phyloP scores from a whole-genome alignment of 192 early-diverging fungal species.

The Spinellus fusiger region DNA sequence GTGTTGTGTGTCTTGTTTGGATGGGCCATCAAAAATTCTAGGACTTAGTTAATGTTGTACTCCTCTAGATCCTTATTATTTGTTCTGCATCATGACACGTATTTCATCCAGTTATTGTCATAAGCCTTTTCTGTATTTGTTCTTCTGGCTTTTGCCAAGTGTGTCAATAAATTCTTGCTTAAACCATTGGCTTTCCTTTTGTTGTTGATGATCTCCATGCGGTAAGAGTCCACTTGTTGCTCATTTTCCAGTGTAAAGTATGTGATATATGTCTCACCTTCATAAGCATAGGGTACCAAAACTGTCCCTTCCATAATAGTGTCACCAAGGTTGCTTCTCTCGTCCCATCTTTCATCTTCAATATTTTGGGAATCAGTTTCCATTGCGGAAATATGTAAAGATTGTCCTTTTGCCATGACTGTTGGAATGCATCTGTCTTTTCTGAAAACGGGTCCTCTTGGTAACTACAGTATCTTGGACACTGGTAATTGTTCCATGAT shows the following conservation, averaged over 20 bases:
- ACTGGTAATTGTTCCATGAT: not conserved
- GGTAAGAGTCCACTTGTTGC: constrained; percentile 1
- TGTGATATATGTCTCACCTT: not conserved
- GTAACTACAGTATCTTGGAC: not conserved
- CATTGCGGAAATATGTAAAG: too few relatives aligned
- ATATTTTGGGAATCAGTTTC: too few relatives aligned
- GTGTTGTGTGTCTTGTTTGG: too few relatives aligned
- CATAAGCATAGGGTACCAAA: not conserved
- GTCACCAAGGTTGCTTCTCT: too few relatives aligned
- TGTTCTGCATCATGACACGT: not conserved
- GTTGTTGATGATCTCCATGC: constrained; percentile 6
- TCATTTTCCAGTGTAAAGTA: not conserved
- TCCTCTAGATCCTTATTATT: not conserved
- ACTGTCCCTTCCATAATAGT: not conserved
- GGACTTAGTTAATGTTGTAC: not conserved
- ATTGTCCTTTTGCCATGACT: constrained; percentile 2
- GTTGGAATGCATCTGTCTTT: constrained; percentile 9
- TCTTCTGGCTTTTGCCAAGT: not conserved
- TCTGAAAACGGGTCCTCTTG: not conserved
- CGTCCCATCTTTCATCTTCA: too few relatives aligned
- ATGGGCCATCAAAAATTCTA: not conserved
- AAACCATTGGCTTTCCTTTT: not conserved
- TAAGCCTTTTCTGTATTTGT: too few relatives aligned
- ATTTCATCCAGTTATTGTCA: not conserved
- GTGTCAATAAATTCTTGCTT: not conserved